Percentiles rank a stretch among this genome's conserved stretches.
These are phyloP conservation scores for Trichoderma sp. DNA, from an alignment of 2,329 filamentous ascomycete species.

Conservation along the genomic window DNA sequence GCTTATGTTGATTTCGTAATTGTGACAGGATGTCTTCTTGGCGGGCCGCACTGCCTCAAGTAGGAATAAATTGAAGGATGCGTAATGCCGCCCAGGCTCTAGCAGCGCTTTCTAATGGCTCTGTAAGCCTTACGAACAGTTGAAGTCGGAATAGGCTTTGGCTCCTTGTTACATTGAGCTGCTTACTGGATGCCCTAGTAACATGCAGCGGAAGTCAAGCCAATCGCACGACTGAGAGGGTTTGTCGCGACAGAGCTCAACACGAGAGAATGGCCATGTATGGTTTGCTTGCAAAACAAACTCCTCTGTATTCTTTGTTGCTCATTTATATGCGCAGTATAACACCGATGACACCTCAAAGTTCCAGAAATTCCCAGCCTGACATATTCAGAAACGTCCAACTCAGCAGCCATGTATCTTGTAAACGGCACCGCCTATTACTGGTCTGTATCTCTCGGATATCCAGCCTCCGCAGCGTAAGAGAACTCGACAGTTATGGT, in stretches of 20 bases:
- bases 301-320: neutral
- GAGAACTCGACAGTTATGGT: too few species aligned
- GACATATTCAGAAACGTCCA: neutral
- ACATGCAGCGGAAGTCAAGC: neutral
- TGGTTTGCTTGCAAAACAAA: neutral
- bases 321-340: too few species aligned
- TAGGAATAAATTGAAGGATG: neutral
- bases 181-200: neutral
- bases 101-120: neutral
- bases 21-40: neutral
- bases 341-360: neutral
- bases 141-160: neutral
- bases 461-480: too few species aligned
- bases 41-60: neutral
- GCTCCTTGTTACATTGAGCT: neutral
- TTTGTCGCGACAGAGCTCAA: neutral
- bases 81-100: neutral
- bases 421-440: neutral
- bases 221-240: neutral
- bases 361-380: neutral
- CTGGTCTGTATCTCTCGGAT: neutral
- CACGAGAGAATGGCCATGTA: neutral
- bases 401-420: neutral
- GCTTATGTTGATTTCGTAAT: neutral
- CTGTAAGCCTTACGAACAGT: neutral